Conservation (phyloP, 352 stramenopile genomes). For the Globisporangium splendens region DNA sequence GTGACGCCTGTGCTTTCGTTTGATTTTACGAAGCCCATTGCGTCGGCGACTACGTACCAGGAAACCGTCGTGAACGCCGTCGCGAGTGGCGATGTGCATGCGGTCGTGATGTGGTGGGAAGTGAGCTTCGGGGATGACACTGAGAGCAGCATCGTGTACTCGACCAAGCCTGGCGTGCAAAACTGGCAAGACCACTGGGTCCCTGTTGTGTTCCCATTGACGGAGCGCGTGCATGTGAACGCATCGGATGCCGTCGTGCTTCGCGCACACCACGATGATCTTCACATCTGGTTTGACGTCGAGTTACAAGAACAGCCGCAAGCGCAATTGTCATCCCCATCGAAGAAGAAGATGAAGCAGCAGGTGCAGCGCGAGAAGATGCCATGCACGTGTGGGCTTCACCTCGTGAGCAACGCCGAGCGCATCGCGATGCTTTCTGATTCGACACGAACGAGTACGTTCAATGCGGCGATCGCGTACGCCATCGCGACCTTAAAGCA, state of each 20-base stretch:
- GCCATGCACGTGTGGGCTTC: constrained; percentile 68
- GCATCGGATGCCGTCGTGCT: constrained; percentile 30
- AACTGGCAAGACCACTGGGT: constrained; percentile 88
- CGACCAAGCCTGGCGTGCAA: constrained; percentile 51
- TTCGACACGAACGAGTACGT: constrained; percentile 24
- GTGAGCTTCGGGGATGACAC: constrained; percentile 52
- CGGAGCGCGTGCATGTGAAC: constrained; percentile 22
- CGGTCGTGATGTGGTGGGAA: constrained; percentile 80
- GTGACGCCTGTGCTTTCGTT: constrained; percentile 49
- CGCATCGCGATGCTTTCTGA: constrained; percentile 74
- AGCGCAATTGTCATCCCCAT: not conserved
- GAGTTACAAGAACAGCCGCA: constrained; percentile 6
- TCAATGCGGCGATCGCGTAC: constrained; percentile 37
- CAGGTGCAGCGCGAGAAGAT: constrained; percentile 32
- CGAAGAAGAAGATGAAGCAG: constrained; percentile 33
- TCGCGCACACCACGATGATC: constrained; percentile 61
- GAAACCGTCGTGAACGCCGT: constrained; percentile 37
- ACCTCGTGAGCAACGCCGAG: constrained; percentile 79
- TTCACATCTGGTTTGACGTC: constrained; percentile 83
- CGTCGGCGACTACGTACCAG: constrained; percentile 19
- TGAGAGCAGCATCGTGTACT: constrained; percentile 51
- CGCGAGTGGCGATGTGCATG: constrained; percentile 40
- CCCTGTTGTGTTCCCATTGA: constrained; percentile 67
- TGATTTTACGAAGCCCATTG: constrained; percentile 55
- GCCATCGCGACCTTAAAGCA: constrained; percentile 17